phyloP scores from a whole-genome alignment of 2,329 filamentous ascomycete genomes.

The Pseudogymnoascus destructans region DNA sequence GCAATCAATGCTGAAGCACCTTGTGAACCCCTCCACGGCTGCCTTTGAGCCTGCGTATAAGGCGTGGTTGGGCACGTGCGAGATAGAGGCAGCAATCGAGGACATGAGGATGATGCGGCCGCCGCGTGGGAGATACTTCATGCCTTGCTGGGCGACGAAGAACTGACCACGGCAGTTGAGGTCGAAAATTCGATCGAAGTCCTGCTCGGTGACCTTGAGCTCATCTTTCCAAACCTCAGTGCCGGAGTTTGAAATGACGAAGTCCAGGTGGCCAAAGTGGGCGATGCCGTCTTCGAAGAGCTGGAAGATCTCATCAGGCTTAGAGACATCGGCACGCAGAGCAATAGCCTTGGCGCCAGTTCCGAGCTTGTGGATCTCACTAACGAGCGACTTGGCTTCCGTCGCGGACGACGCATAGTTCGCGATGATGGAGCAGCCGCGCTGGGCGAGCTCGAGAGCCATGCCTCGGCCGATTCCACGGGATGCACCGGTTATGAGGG shows the following conservation, averaged over 20 bases:
- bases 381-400: constrained; percentile 43
- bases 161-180: constrained; percentile 56
- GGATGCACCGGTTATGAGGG: constrained; percentile 51
- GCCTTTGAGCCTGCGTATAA: constrained; percentile 52
- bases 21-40: constrained; percentile 50
- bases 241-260: constrained; percentile 25
- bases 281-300: constrained; percentile 21
- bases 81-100: constrained; percentile 45
- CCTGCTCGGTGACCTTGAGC: constrained; percentile 9
- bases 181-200: constrained; percentile 35
- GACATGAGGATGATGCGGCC: constrained; percentile 56
- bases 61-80: constrained; percentile 46
- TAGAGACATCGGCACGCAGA: constrained; percentile 46
- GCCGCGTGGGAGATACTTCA: constrained; percentile 53
- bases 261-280: constrained; percentile 24
- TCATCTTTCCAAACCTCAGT: constrained; percentile 9
- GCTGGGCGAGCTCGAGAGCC: constrained; percentile 52
- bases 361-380: constrained; percentile 37
- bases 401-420: constrained; percentile 47
- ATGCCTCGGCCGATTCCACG: constrained; percentile 55
- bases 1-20: constrained; percentile 52
- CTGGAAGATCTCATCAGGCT: constrained; percentile 27
- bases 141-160: constrained; percentile 61
- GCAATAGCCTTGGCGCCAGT: constrained; percentile 35
- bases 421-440: constrained; percentile 50